Conservation (phyloP, 768 basidiomycete species). For the Leccinum subgranulosum region DNA sequence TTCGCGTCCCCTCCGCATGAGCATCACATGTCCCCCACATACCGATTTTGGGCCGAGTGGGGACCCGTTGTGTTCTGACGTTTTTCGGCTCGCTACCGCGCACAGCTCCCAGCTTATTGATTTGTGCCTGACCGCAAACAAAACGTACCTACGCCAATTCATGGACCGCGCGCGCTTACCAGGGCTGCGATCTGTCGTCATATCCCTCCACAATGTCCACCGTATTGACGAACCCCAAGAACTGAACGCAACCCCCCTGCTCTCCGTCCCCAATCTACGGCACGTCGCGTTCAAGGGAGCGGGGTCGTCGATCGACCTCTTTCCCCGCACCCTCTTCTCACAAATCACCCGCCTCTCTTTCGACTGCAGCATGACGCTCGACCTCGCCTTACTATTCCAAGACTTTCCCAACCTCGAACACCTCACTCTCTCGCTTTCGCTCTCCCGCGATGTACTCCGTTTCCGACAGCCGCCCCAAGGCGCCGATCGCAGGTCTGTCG, state of each 20-base stretch:
- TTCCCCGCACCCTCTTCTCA: slow-evolving; percentile 15
- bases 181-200: slow-evolving; percentile 12
- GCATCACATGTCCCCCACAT: slow-evolving; percentile 14
- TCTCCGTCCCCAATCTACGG: slow-evolving; percentile 17
- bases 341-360: slow-evolving; percentile 25
- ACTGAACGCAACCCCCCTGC: background rate
- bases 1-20: slow-evolving; percentile 24
- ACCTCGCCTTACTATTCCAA: slow-evolving; percentile 17
- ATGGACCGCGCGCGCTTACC: slow-evolving; percentile 9
- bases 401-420: slow-evolving; percentile 17
- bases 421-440: slow-evolving; percentile 14
- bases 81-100: slow-evolving; percentile 20
- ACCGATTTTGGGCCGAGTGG: slow-evolving; percentile 15
- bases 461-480: slow-evolving; percentile 5
- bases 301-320: slow-evolving; percentile 6
- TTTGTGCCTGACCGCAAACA: slow-evolving; percentile 16
- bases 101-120: slow-evolving; percentile 20
- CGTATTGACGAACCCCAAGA: slow-evolving; percentile 4
- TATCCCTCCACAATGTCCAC: slow-evolving; percentile 14
- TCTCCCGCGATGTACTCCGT: slow-evolving; percentile 9
- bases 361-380: slow-evolving; percentile 17
- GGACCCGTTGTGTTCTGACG: slow-evolving; percentile 8
- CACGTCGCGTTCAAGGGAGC: slow-evolving; percentile 14
- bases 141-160: slow-evolving; percentile 20
- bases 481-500: background rate